Conservation (phyloP, 371 early-diverging fungal genomes). For the Parasitella parasitica region DNA sequence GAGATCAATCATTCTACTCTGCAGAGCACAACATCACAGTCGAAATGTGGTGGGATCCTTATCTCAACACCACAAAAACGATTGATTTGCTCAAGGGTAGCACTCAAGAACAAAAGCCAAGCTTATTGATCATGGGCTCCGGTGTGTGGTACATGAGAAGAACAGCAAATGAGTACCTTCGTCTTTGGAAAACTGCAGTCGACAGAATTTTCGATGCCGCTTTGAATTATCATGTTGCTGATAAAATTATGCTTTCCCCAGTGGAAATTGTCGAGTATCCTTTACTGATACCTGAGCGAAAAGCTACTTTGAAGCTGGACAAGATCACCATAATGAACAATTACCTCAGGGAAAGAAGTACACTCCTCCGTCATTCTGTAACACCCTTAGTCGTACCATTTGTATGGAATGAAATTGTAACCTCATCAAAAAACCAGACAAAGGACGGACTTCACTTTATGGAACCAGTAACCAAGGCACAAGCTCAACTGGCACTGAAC, state of each 20-base stretch:
- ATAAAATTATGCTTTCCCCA: constrained; percentile 35
- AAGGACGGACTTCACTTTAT: constrained; percentile 66
- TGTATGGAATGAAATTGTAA: constrained; percentile 54
- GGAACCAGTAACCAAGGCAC: constrained; percentile 38
- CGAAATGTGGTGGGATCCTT: constrained; percentile 72
- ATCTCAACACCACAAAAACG: constrained; percentile 52
- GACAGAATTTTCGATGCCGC: constrained; percentile 39
- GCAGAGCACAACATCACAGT: constrained; percentile 33
- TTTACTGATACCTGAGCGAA: constrained; percentile 40
- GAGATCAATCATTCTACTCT: constrained; percentile 31
- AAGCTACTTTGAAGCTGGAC: constrained; percentile 34
- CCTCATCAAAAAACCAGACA: constrained; percentile 39
- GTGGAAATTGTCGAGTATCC: constrained; percentile 36
- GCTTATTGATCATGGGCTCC: constrained; percentile 52
- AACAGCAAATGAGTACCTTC: constrained; percentile 28
- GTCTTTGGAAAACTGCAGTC: constrained; percentile 49
- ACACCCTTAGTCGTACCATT: constrained; percentile 47
- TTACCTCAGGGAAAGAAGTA: constrained; percentile 34
- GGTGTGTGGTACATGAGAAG: constrained; percentile 66
- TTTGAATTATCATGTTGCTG: constrained; percentile 28
- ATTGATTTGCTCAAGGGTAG: constrained; percentile 27
- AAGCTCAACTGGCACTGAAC: constrained; percentile 65
- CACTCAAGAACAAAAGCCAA: constrained; percentile 29
- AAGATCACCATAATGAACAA: constrained; percentile 58
- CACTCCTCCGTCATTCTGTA: not conserved